These are phyloP conservation scores for Aphelidium insulamus DNA, from an alignment of 371 early-diverging fungal species.

Conservation along the genomic window DNA sequence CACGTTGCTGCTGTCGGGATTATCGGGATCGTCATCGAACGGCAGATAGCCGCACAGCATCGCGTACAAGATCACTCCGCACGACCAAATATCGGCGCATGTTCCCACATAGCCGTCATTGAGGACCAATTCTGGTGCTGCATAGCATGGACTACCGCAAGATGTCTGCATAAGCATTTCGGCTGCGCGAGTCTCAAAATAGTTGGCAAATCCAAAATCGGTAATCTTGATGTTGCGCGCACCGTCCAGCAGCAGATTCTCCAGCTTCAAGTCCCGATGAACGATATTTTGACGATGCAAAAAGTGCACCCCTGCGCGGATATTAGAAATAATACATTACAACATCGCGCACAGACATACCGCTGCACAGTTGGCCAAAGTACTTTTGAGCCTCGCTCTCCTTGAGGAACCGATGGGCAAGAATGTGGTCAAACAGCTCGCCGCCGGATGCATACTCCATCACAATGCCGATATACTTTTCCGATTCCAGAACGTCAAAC, in stretches of 20 bases:
- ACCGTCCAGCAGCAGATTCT: slow-evolving; percentile 68
- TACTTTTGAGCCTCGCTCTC: slow-evolving; percentile 73
- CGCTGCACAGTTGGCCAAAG: slow-evolving; percentile 83
- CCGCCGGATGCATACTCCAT: slow-evolving; percentile 89
- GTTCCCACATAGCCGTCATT: slow-evolving; percentile 92
- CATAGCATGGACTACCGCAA: slow-evolving; percentile 94
- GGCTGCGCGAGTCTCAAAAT: slow-evolving; percentile 36
- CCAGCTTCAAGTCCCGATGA: slow-evolving; percentile 87
- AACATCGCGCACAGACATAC: slow-evolving; percentile 3
- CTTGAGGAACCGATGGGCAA: slow-evolving; percentile 73
- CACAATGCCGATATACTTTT: slow-evolving; percentile 80
- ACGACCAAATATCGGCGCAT: slow-evolving; percentile 66
- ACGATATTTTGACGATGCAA: slow-evolving; percentile 73
- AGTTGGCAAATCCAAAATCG: slow-evolving; percentile 97
- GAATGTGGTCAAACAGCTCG: slow-evolving; percentile 89
- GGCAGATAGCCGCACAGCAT: slow-evolving; percentile 96
- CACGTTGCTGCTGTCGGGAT: slow-evolving; percentile 91
- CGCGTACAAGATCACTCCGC: slow-evolving; percentile 86
- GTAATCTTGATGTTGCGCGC: slow-evolving; percentile 77
- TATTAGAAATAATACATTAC: neutral
- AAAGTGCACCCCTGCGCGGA: slow-evolving; percentile 46
- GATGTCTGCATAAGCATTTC: slow-evolving; percentile 68
- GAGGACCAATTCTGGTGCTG: slow-evolving; percentile 90
- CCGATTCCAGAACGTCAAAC: slow-evolving; percentile 87
- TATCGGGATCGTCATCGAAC: slow-evolving; percentile 94